phyloP scores from a whole-genome alignment of 139 green algal genomes.

The Eudorina sp. region DNA sequence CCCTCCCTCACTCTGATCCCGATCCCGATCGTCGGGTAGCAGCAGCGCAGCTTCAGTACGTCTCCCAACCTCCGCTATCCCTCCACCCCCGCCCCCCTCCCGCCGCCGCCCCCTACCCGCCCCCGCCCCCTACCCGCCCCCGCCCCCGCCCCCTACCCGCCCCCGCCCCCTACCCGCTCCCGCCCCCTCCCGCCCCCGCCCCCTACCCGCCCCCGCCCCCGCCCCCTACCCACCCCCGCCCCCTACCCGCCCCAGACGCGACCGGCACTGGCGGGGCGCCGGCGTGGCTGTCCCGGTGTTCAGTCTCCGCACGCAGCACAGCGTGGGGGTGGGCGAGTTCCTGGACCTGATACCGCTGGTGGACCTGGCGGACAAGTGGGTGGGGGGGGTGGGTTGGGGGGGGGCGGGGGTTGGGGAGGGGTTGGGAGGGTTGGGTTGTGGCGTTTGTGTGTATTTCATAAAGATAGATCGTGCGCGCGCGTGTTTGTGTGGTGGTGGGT shows the following conservation, averaged over 20 bases:
- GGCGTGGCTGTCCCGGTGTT: slow-evolving; percentile 95
- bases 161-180: background rate
- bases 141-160: background rate
- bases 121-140: too few relatives aligned
- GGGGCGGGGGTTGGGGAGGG: too few relatives aligned
- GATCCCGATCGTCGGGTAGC: too few relatives aligned
- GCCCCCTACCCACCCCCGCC: background rate
- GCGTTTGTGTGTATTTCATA: too few relatives aligned
- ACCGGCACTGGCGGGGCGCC: slow-evolving; percentile 87
- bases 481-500: too few relatives aligned
- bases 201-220: background rate
- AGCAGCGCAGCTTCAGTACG: too few relatives aligned
- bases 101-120: background rate
- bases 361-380: slow-evolving; percentile 75
- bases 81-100: background rate
- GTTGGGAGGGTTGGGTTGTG: too few relatives aligned
- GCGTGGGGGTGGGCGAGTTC: slow-evolving; percentile 93
- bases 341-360: slow-evolving; percentile 88
- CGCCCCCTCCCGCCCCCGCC: background rate
- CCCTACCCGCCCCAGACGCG: slow-evolving; percentile 54
- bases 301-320: slow-evolving; percentile 79
- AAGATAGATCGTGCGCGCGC: too few relatives aligned
- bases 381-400: background rate
- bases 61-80: too few relatives aligned
- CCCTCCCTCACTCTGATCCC: too few relatives aligned